These are phyloP conservation scores for Kazachstania sp. DNA, from an alignment of 1,139 yeast genomes.

Conservation along the genomic window DNA sequence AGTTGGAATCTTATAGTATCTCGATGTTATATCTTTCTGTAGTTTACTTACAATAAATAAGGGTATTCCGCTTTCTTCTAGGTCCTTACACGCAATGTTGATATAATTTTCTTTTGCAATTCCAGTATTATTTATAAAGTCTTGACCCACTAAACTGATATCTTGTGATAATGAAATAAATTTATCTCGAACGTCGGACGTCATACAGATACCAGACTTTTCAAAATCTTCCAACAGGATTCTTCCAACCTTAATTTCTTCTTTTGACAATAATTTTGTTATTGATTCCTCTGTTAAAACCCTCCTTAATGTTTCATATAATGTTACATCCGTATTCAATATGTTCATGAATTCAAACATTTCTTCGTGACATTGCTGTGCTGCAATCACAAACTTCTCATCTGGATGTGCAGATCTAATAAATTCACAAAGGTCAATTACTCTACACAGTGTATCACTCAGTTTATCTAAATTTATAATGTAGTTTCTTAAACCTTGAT, in stretches of 20 bases:
- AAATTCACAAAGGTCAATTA: constrained; percentile 89
- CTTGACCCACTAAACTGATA: constrained; percentile 76
- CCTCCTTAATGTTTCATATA: constrained; percentile 52
- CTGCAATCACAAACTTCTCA: constrained; percentile 60
- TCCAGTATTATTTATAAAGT: constrained; percentile 42
- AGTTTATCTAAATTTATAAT: constrained; percentile 70
- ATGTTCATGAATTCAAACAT: constrained; percentile 93
- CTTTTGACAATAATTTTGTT: constrained; percentile 40
- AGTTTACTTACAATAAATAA: constrained; percentile 23
- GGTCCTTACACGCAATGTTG: constrained; percentile 13
- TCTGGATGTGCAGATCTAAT: constrained; percentile 84
- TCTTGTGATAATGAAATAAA: constrained; percentile 76
- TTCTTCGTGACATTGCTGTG: constrained; percentile 80
- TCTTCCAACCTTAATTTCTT: constrained; percentile 77
- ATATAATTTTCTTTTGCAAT: constrained; percentile 15
- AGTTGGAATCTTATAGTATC: constrained; percentile 49
- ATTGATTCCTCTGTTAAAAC: constrained; percentile 43
- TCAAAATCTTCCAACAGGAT: constrained; percentile 78
- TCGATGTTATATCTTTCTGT: constrained; percentile 26
- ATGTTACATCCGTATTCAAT: constrained; percentile 72
- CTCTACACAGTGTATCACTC: constrained; percentile 84
- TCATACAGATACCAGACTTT: constrained; percentile 82
- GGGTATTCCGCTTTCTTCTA: constrained; percentile 20
- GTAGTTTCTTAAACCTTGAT: constrained; percentile 43
- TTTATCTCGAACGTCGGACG: constrained; percentile 49